Conservation (phyloP, 2,329 filamentous ascomycete species). For the Ophiostoma sp. region DNA sequence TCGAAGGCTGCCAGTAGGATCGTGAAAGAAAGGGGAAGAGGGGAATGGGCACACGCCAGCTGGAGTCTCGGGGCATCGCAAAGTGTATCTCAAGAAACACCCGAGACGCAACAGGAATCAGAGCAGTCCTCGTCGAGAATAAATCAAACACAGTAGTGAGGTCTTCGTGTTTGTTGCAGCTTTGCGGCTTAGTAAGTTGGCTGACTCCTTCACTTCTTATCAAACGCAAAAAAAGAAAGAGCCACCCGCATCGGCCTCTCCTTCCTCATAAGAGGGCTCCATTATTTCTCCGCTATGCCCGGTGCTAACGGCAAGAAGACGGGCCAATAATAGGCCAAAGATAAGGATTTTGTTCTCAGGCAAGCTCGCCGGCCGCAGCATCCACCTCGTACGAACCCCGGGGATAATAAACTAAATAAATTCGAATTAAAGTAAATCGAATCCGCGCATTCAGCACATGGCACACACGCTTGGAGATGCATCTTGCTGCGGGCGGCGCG, state of each 20-base stretch:
- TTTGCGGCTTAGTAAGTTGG: slow-evolving; percentile 1
- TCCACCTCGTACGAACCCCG: neutral
- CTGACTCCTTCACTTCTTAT: neutral
- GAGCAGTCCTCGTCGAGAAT: neutral
- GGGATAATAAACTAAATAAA: neutral
- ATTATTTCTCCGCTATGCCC: slow-evolving; percentile 2
- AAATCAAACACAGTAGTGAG: too few relatives aligned
- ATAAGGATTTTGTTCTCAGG: neutral
- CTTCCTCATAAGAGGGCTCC: neutral
- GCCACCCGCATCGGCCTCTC: neutral
- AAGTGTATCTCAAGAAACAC: too few relatives aligned
- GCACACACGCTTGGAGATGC: neutral
- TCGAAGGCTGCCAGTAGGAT: neutral
- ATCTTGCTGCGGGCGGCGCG: neutral
- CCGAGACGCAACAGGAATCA: too few relatives aligned
- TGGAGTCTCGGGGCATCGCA: neutral
- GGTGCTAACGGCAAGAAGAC: neutral
- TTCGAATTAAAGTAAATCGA: neutral
- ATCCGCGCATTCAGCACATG: slow-evolving; percentile 3
- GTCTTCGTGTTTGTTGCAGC: neutral
- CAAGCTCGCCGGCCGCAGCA: neutral
- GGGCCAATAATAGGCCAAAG: neutral
- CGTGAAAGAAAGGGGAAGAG: neutral
- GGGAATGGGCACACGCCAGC: neutral
- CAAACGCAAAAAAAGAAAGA: neutral